phyloP scores from a whole-genome alignment of 371 early-diverging fungal genomes.

The Chytridiales sp. region DNA sequence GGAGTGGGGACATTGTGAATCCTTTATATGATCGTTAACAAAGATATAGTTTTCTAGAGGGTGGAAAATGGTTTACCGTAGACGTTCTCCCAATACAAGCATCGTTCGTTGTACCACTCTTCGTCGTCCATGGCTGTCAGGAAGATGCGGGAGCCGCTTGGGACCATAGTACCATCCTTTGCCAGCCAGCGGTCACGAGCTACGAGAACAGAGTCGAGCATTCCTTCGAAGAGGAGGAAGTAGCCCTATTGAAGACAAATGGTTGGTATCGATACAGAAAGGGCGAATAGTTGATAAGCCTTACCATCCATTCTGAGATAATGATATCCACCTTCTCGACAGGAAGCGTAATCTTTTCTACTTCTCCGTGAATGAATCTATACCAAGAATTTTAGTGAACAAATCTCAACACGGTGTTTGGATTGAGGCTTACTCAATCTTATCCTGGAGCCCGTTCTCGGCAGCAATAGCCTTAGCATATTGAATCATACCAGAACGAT shows the following conservation, averaged over 20 bases:
- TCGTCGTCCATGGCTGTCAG: slow-evolving; percentile 92
- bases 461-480: slow-evolving; percentile 86
- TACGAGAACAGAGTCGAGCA: slow-evolving; percentile 95
- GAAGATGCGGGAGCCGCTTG: slow-evolving; percentile 87
- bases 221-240: slow-evolving; percentile 95
- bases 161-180: slow-evolving; percentile 78
- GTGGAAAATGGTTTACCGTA: too few relatives aligned
- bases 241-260: slow-evolving; percentile 67
- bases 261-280: neutral
- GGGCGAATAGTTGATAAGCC: neutral
- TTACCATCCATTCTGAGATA: slow-evolving; percentile 95
- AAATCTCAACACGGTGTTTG: neutral
- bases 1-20: too few relatives aligned
- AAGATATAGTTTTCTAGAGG: too few relatives aligned
- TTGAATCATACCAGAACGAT: slow-evolving; percentile 95
- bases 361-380: slow-evolving; percentile 86
- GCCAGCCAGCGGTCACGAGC: slow-evolving; percentile 93
- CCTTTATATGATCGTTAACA: too few relatives aligned
- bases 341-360: slow-evolving; percentile 92
- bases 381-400: neutral
- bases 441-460: slow-evolving; percentile 84
- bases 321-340: slow-evolving; percentile 82
- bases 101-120: slow-evolving; percentile 84
- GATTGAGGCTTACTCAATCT: slow-evolving; percentile 36
- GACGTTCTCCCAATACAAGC: slow-evolving; percentile 49